phyloP scores from a whole-genome alignment of 495 filamentous ascomycete species.

The Jackrogersella multiformis region DNA sequence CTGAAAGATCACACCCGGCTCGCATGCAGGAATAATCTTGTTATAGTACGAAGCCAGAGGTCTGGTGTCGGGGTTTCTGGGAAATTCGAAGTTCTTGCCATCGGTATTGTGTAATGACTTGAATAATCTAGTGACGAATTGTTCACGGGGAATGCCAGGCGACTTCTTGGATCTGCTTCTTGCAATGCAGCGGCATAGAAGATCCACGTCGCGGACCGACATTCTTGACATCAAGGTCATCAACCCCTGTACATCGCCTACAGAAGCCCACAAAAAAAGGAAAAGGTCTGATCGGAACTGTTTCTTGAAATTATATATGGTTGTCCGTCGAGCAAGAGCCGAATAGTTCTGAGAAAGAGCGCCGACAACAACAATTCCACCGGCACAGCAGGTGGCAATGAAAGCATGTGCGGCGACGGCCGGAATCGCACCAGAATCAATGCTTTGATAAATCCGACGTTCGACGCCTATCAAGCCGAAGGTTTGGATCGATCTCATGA shows the following conservation, averaged over 20 bases:
- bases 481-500: not conserved
- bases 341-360: constrained; percentile 30
- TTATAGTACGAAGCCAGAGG: constrained; percentile 31
- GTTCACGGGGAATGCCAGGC: constrained; percentile 1
- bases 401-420: constrained; percentile 26
- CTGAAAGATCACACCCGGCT: constrained; percentile 10
- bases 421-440: constrained; percentile 26
- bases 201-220: constrained; percentile 34
- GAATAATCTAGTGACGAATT: constrained; percentile 25
- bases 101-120: constrained; percentile 6
- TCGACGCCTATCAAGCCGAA: not conserved
- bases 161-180: not conserved
- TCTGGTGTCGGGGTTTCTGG: constrained; percentile 23
- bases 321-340: constrained; percentile 14
- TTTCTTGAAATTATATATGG: constrained; percentile 27
- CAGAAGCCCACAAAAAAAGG: constrained; percentile 19
- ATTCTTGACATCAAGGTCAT: constrained; percentile 35
- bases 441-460: not conserved
- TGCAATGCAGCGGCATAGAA: constrained; percentile 35
- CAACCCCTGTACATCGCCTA: constrained; percentile 33
- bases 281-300: constrained; percentile 14
- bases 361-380: constrained; percentile 11
- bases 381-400: constrained; percentile 19
- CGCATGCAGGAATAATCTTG: constrained; percentile 32
- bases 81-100: not conserved